phyloP scores from a whole-genome alignment of 495 filamentous ascomycete genomes.

The Umbilicaria muhlenbergii region DNA sequence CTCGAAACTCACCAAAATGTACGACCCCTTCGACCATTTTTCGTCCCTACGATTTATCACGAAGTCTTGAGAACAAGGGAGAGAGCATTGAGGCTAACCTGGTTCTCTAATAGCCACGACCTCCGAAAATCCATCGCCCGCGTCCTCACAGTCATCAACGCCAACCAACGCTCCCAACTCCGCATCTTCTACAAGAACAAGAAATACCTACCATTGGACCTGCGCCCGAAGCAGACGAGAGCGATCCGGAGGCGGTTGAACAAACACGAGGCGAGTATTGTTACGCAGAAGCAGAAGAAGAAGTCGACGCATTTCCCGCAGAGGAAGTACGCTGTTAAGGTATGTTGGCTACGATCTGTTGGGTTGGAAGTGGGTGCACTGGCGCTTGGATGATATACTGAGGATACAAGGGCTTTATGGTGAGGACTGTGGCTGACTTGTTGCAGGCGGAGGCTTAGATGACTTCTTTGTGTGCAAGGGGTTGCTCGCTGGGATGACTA shows the following conservation, averaged over 20 bases:
- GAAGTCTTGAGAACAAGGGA: background rate
- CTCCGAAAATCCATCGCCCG: constrained; percentile 98
- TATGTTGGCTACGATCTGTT: constrained; percentile 23
- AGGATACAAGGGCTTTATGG: too few species aligned
- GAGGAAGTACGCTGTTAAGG: constrained; percentile 98
- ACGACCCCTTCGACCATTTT: constrained; percentile 25
- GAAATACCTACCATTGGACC: constrained; percentile 95
- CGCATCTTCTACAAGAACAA: constrained; percentile 99
- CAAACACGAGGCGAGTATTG: constrained; percentile 66
- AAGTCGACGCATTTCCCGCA: constrained; percentile 88
- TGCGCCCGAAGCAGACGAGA: constrained; percentile 92
- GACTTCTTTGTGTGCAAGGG: too few species aligned
- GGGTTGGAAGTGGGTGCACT: background rate
- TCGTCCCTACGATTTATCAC: background rate
- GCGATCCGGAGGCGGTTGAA: constrained; percentile 86
- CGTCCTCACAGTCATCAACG: constrained; percentile 97
- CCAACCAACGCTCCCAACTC: constrained; percentile 93
- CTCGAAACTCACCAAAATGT: constrained; percentile 96
- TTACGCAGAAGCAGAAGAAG: constrained; percentile 88
- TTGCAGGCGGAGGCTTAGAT: too few species aligned
- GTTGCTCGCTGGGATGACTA: too few species aligned
- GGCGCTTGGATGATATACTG: background rate
- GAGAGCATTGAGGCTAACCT: constrained; percentile 2
- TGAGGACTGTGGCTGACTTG: too few species aligned
- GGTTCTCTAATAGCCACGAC: constrained; percentile 56